Percentiles rank a stretch among this genome's conserved stretches.
phyloP scores from a whole-genome alignment of 768 basidiomycete species.

The Naganishia kalamii region DNA sequence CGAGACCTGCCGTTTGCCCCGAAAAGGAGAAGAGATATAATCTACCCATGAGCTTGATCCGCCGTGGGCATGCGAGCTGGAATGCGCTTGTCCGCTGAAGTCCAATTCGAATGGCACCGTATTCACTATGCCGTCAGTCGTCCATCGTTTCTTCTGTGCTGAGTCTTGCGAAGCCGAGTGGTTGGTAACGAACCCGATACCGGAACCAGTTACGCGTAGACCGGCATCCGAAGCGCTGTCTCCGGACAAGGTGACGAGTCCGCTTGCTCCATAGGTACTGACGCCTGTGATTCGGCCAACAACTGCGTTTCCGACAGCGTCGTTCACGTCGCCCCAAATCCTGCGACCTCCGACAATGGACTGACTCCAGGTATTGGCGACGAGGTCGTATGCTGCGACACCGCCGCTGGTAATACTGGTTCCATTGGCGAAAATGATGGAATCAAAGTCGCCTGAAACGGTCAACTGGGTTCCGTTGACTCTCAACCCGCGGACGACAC shows the following conservation, averaged over 20 bases:
- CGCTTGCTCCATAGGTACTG: slow-evolving; percentile 62
- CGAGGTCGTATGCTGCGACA: slow-evolving; percentile 68
- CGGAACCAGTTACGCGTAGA: slow-evolving; percentile 51
- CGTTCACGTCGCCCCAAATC: slow-evolving; percentile 44
- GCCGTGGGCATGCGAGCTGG: background rate
- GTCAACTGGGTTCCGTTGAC: slow-evolving; percentile 47
- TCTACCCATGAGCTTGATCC: background rate
- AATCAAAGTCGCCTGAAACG: slow-evolving; percentile 70
- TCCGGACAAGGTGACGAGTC: slow-evolving; percentile 71
- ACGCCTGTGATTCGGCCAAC: slow-evolving; percentile 28
- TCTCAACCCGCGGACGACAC: slow-evolving; percentile 60
- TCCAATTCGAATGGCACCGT: background rate
- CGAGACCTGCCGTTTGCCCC: slow-evolving; percentile 22
- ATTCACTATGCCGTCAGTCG: background rate
- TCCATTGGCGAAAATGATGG: slow-evolving; percentile 43
- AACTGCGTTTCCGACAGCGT: background rate
- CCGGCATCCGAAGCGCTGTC: slow-evolving; percentile 41
- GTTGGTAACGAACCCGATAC: background rate
- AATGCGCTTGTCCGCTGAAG: background rate
- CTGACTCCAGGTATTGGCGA: slow-evolving; percentile 60
- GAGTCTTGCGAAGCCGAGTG: background rate
- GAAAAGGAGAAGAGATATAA: background rate
- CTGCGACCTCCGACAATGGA: slow-evolving; percentile 53
- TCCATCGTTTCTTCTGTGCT: background rate
- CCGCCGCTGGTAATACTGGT: slow-evolving; percentile 53